These are phyloP conservation scores for Exophiala bonariae DNA, from an alignment of 2,329 filamentous ascomycete species.

Conservation along the genomic window DNA sequence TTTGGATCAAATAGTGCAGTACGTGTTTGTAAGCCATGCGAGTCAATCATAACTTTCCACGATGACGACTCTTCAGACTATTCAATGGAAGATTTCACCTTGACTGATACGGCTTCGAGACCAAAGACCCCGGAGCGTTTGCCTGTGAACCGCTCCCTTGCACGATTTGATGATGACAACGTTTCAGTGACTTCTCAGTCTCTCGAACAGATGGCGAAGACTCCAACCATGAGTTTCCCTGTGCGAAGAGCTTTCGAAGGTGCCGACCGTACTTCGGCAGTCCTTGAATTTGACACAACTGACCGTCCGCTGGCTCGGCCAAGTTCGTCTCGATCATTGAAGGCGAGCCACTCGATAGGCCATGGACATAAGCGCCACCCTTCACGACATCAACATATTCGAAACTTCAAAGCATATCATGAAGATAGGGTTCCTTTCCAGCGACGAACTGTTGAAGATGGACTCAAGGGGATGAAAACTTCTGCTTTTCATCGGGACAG, in stretches of 20 bases:
- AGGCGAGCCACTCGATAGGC: conserved; percentile 71
- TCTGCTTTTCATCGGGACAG: conserved; percentile 98
- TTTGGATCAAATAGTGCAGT: conserved; percentile 85
- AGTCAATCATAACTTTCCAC: conserved; percentile 85
- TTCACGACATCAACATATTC: conserved; percentile 81
- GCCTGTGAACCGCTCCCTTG: conserved; percentile 10
- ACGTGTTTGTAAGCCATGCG: conserved; percentile 88
- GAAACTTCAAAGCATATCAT: conserved; percentile 67
- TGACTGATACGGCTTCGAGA: conserved; percentile 19
- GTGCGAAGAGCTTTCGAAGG: conserved; percentile 69
- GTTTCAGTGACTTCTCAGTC: conserved; percentile 47
- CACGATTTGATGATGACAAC: conserved; percentile 46
- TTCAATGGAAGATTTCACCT: conserved; percentile 66
- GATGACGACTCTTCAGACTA: conserved; percentile 91
- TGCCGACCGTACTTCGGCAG: conserved; percentile 77
- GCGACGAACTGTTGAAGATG: conserved; percentile 68
- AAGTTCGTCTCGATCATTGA: conserved; percentile 87
- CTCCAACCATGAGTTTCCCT: conserved; percentile 66
- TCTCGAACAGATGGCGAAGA: conserved; percentile 46
- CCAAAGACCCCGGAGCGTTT: conserved; percentile 26
- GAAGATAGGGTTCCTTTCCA: conserved; percentile 89
- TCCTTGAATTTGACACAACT: conserved; percentile 79
- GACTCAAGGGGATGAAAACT: conserved; percentile 64
- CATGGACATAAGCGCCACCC: conserved; percentile 76
- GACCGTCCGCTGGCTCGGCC: conserved; percentile 78